Evolutionary conservation across 257 asterid species (phyloP), one percentile per base, ranked within the genome.

Genomic region (Scutellaria galericulata): DNA sequence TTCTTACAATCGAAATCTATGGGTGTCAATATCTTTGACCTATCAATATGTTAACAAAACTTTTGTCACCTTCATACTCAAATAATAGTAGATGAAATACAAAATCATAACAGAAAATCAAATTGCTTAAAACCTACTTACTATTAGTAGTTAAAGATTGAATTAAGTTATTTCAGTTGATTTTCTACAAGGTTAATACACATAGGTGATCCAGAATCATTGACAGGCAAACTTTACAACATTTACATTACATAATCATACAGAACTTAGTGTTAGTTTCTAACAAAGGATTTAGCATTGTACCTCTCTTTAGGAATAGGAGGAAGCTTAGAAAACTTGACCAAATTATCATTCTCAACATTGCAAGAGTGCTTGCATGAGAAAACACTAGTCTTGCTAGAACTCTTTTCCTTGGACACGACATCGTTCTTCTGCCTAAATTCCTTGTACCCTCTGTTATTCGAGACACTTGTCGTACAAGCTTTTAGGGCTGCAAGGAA

Each of bases 401-500:
- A 31, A 47, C 42, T 67, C 60, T 66, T 78, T 4, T 31, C 66
- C 65, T 58, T 66, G 35, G 75, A 54, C 45, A 46, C 74, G 39
- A 46, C 71, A 22, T 14, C 14, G 6, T 9, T 64, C 44, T 53
- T 68, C 71, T 59, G 75, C 53, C 72, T 79, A 12, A 20, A 8
- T 18, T 40, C 64, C 45, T 72, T 41, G 44, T 70, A 20, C 35
- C 61, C 74, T 46, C 13, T 39, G 6, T n/a, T 9, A 6, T 12
- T 13, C 18, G 55, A 11, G 6, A 52, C 31, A 24, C 11, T 71
- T 11, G 57, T 80, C 9, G 84, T 77, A 85, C 96, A 87, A 13
- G 83, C 72, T 35, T 75, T 83, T 6, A 89, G 64, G 5, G 97
- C 96, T 12, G 78, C 83, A 27, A 82, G 24, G 47, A 91, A 91